These are phyloP conservation scores for Gossypium thurberi DNA, from an alignment of 345 rosid genomes.

Conservation along the genomic window DNA sequence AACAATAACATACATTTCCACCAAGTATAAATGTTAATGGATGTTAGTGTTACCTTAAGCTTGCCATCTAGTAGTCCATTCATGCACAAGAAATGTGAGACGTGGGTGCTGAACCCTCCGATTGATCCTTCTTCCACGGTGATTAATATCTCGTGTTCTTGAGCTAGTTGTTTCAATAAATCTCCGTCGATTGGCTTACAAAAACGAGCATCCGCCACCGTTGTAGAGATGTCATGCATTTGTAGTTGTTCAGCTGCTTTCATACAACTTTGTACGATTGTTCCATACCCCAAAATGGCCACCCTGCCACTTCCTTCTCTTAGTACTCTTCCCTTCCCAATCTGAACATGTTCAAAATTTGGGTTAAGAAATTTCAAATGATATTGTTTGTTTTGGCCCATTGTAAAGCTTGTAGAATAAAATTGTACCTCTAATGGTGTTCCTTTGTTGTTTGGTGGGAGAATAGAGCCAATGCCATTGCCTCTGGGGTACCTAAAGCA, in stretches of 20 bases:
- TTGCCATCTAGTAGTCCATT: conserved; percentile 41
- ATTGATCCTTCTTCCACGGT: conserved; percentile 48
- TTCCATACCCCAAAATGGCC: conserved; percentile 43
- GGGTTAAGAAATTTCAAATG: neutral
- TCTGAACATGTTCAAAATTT: conserved; percentile 11
- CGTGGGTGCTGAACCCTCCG: conserved; percentile 48
- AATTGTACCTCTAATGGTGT: conserved; percentile 34
- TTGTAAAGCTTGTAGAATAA: neutral
- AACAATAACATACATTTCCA: neutral
- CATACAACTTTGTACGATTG: conserved; percentile 35
- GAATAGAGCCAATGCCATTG: conserved; percentile 34
- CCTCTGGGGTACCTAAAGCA: conserved; percentile 53
- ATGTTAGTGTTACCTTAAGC: conserved; percentile 28
- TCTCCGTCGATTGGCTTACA: conserved; percentile 42
- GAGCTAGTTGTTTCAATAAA: conserved; percentile 24
- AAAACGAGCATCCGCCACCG: conserved; percentile 49
- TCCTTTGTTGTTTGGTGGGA: conserved; percentile 44
- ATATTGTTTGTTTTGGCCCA: neutral
- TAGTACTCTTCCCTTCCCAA: conserved; percentile 45
- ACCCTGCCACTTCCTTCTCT: conserved; percentile 32
- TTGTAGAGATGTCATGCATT: conserved; percentile 19
- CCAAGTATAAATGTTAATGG: neutral
- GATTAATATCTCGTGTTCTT: conserved; percentile 37
- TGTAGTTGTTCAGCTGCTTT: conserved; percentile 32
- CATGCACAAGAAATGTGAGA: conserved; percentile 36